phyloP scores from a whole-genome alignment of 257 asterid genomes.

The Ballota nigra region DNA sequence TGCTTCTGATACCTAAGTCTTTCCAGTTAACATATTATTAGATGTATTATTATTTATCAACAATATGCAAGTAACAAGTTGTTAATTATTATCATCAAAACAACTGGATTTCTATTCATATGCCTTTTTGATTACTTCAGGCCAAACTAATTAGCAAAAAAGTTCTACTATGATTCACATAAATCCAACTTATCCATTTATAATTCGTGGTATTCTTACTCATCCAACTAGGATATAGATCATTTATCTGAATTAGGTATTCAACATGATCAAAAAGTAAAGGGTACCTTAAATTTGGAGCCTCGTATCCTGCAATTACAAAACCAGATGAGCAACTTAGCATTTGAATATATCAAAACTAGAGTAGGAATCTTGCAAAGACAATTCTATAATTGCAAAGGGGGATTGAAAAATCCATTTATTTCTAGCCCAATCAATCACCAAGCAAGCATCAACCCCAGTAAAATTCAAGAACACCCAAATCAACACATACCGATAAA shows the following conservation, averaged over 20 bases:
- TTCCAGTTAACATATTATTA: neutral
- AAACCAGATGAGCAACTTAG: neutral
- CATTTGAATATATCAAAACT: neutral
- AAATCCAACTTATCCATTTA: neutral
- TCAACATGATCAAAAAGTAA: neutral
- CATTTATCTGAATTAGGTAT: neutral
- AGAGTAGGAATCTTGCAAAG: neutral
- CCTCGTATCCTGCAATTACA: conserved; percentile 54
- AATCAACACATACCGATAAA: neutral
- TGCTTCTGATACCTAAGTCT: neutral
- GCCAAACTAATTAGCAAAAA: neutral
- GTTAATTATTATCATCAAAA: neutral
- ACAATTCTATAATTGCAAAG: neutral
- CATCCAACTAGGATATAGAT: neutral
- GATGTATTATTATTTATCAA: neutral
- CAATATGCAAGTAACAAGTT: neutral
- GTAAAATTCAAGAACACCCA: neutral
- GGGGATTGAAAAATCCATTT: neutral
- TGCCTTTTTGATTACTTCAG: neutral
- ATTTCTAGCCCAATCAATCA: neutral
- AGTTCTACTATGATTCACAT: neutral
- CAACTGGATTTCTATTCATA: neutral
- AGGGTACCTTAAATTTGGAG: conserved; percentile 55
- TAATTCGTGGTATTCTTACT: too few relatives aligned
- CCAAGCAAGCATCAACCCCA: neutral